Base-by-base conservation (phyloP, 495 filamentous ascomycete species). In the Hypoxylon perforatum region DNA sequence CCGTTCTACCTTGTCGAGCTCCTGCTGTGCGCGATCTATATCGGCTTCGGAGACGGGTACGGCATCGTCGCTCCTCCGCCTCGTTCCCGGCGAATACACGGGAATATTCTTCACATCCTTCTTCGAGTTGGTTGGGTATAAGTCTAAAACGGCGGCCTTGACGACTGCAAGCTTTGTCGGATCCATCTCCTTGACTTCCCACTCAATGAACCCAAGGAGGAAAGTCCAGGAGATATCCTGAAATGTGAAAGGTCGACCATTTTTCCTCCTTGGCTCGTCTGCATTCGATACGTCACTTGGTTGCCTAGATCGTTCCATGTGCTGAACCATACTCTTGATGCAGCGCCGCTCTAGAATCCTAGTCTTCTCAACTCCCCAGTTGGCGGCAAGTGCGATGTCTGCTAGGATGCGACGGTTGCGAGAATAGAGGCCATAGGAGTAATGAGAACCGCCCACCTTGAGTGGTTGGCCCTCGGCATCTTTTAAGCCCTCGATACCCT, bases 351-450 rank as follows among this genome's bases (percentile, higher is more conserved):
- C 45, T 23, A 47, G 14, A n/a, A 23, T 4, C 19, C 45, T 22
- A 9, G 45, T 19, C 14, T 47, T 25, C 10, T 47, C 18, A 12
- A 47, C 45, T 4, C 21, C n/a, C 45, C 45, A 57, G 35, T 33
- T 15, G n/a, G 52, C 36, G 2, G 36, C 52, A 4, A 56, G 52
- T 14, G 52, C 52, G 7, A 56, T 44, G 41, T 56, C 52, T 21
- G 52, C 52, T 19, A 56, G n/a, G 21, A 56, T 42, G 17, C 52
- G 52, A 23, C 52, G 52, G 35, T 56, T 56, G 35, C 52, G 52
- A 44, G 52, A 28, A 18, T 56, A 56, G 10, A 36, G 52, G 2
- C 52, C 52, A 12, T 44, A 56, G 15, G 52, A 56, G 12, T 42
- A 44, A 25, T 19, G 17, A 44, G 52, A 56, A 19, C 52, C 36